Percentiles rank a stretch among this genome's conserved stretches.
phyloP scores from a whole-genome alignment of 164 flowering plant species.

The Vitis labrusca region DNA sequence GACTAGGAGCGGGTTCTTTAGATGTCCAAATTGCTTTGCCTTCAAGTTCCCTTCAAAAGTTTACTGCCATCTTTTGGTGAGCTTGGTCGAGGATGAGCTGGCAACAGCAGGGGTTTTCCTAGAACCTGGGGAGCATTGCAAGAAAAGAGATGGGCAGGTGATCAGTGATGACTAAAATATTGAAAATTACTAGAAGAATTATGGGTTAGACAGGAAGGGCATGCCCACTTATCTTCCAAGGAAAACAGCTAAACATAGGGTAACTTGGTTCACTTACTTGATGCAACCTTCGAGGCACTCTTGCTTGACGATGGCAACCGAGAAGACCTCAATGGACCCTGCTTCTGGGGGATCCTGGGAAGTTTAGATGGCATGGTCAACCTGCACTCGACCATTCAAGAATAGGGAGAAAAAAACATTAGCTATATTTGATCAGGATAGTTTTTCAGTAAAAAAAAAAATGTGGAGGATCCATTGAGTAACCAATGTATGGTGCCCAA shows the following conservation, averaged over 20 bases:
- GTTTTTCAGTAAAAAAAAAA: no score
- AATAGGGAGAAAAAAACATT: not conserved
- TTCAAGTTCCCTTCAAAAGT: no score
- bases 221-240: not conserved
- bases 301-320: not conserved
- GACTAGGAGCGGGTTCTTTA: no score
- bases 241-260: no score
- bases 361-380: constrained; percentile 2
- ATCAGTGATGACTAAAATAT: not conserved
- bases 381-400: not conserved
- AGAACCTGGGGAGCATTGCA: constrained; percentile 29
- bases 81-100: constrained; percentile 34
- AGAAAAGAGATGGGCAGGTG: not conserved
- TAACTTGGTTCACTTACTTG: constrained; percentile 5
- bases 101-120: constrained; percentile 25
- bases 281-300: not conserved
- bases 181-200: not conserved
- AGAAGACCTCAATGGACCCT: not conserved
- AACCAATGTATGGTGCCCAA: no score
- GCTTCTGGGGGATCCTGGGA: constrained; percentile 4
- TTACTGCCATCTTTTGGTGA: constrained; percentile 22
- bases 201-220: no score
- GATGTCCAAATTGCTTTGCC: no score
- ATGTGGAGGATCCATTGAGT: no score
- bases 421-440: not conserved